phyloP scores from a whole-genome alignment of 306 rosid species.

The Dalbergia cultrata region DNA sequence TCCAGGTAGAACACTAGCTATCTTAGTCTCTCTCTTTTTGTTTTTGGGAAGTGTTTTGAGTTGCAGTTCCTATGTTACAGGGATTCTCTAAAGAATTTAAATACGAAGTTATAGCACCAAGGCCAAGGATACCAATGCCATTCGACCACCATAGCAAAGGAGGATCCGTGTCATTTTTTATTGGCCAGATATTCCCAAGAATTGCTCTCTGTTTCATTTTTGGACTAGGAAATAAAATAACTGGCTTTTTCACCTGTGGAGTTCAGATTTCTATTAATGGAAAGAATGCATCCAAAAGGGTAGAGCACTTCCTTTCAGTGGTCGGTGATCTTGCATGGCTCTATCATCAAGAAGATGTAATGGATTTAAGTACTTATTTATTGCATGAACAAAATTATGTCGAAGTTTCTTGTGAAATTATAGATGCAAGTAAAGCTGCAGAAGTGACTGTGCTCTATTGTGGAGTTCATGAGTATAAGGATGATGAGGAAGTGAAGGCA shows the following conservation, averaged over 20 bases:
- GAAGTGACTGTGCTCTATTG: slow-evolving; percentile 28
- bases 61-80: slow-evolving; percentile 18
- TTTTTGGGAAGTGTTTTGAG: background rate
- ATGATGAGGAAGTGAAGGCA: slow-evolving; percentile 32
- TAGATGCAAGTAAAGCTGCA: slow-evolving; percentile 18
- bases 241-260: slow-evolving; percentile 27
- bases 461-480: slow-evolving; percentile 42
- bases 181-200: slow-evolving; percentile 43
- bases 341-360: slow-evolving; percentile 43
- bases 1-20: slow-evolving; percentile 41
- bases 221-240: slow-evolving; percentile 41
- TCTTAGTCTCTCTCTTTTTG: background rate
- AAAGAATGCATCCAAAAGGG: slow-evolving; percentile 40
- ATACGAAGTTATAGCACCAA: slow-evolving; percentile 44
- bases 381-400: slow-evolving; percentile 39
- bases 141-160: slow-evolving; percentile 33
- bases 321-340: slow-evolving; percentile 42
- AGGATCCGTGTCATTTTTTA: slow-evolving; percentile 46
- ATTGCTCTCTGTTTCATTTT: slow-evolving; percentile 41
- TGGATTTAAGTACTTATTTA: slow-evolving; percentile 48
- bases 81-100: slow-evolving; percentile 29
- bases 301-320: slow-evolving; percentile 39
- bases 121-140: slow-evolving; percentile 12
- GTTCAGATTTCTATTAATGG: slow-evolving; percentile 39
- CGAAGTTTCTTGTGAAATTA: slow-evolving; percentile 46